Percentiles rank a stretch among this genome's conserved stretches.
These are phyloP conservation scores for Dothideomycetes sp. DNA, from an alignment of 2,329 filamentous ascomycete genomes.

Conservation along the genomic window DNA sequence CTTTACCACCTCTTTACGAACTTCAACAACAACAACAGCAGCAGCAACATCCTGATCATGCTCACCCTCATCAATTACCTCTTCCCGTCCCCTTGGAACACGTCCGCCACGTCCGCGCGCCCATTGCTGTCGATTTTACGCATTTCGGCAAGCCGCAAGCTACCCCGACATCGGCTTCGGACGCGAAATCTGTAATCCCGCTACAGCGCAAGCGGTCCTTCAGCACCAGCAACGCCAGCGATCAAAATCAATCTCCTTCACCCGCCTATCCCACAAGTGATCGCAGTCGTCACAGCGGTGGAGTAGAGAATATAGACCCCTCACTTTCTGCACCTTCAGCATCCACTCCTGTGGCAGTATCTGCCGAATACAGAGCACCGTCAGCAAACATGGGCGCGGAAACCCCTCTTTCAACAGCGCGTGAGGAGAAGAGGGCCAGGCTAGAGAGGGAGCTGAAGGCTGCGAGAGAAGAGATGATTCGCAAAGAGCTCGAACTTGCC, in stretches of 20 bases:
- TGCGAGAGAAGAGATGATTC: conserved; percentile 63
- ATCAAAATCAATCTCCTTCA: conserved; percentile 10
- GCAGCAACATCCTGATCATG: conserved; percentile 2
- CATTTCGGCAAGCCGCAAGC: conserved; percentile 17
- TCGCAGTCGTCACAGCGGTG: conserved; percentile 13
- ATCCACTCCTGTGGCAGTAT: neutral
- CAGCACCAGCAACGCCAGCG: conserved; percentile 45
- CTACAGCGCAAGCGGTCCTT: conserved; percentile 55
- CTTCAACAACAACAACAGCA: neutral
- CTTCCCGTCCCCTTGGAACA: conserved; percentile 1
- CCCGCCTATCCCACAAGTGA: conserved; percentile 18
- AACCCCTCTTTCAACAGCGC: conserved; percentile 25
- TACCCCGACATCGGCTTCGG: conserved; percentile 1
- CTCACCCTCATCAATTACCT: conserved; percentile 4
- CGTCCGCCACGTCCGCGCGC: conserved; percentile 17
- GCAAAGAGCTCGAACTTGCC: conserved; percentile 66
- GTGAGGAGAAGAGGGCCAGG: conserved; percentile 50
- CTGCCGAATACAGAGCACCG: conserved; percentile 22
- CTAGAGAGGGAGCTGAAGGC: conserved; percentile 64
- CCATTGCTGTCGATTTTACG: conserved; percentile 26
- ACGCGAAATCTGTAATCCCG: conserved; percentile 7
- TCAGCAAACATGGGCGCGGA: conserved; percentile 27
- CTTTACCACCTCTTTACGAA: conserved; percentile 1
- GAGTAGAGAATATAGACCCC: conserved; percentile 27
- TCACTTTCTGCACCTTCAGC: conserved; percentile 22